Evolutionary conservation across 108 stramenopile genomes (phyloP).

Genomic region (Cylindrotheca fusiformis): DNA sequence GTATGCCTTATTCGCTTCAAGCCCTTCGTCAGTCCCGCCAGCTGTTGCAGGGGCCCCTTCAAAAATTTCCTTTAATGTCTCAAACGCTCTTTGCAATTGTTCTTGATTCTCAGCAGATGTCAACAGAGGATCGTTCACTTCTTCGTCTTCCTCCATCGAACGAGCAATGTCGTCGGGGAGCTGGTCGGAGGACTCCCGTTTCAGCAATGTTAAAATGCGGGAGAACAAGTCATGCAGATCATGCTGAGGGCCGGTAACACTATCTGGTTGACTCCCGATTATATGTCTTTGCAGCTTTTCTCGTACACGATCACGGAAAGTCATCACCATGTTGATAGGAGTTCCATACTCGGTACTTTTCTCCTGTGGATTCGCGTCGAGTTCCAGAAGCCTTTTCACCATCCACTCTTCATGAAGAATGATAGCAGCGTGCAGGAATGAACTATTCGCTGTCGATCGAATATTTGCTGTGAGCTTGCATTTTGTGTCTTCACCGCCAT

Average conservation of each 20-base stretch:
- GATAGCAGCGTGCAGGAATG: slow-evolving; percentile 13
- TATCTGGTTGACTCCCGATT: background rate
- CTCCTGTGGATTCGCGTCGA: background rate
- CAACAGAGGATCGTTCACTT: background rate
- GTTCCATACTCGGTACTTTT: background rate
- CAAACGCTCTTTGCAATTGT: background rate
- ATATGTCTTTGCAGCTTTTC: background rate
- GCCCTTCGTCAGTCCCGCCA: background rate
- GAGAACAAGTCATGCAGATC: background rate
- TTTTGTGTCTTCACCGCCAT: background rate
- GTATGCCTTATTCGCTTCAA: background rate
- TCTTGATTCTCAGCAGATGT: no score
- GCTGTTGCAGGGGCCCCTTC: background rate
- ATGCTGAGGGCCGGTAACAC: background rate
- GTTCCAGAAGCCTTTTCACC: background rate
- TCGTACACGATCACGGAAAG: background rate
- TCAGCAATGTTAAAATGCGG: background rate
- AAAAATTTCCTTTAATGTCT: background rate
- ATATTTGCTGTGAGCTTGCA: slow-evolving; percentile 6
- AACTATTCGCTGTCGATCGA: background rate
- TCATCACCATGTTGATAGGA: background rate
- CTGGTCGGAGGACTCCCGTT: background rate
- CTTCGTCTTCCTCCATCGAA: background rate
- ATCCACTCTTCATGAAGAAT: background rate
- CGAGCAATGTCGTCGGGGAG: background rate